Evolutionary conservation across 768 basidiomycete species (phyloP).

Genomic region (Tricholoma sp.): DNA sequence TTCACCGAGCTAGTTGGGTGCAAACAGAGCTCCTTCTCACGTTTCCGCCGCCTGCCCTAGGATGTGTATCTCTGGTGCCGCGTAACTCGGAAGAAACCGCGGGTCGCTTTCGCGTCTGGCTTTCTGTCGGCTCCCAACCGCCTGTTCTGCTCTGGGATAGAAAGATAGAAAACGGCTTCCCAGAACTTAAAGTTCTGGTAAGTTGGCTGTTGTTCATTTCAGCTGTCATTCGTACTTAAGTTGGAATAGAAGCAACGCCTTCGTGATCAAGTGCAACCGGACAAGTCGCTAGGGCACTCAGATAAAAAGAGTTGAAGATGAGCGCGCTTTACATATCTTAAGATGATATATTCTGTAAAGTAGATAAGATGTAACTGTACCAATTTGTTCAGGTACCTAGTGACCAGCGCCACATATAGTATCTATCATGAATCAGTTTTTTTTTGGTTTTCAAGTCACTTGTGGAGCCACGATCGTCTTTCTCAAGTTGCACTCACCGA

Average conservation of each 20-base stretch:
- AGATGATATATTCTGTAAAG: not conserved
- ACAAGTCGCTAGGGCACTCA: constrained; percentile 82
- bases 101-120: constrained; percentile 90
- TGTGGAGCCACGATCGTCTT: no score
- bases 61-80: constrained; percentile 67
- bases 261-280: constrained; percentile 78
- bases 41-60: constrained; percentile 75
- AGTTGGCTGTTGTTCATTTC: constrained; percentile 19
- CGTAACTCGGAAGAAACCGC: constrained; percentile 76
- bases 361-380: not conserved
- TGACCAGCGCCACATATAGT: no score
- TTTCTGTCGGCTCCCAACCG: constrained; percentile 36
- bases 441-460: no score
- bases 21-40: constrained; percentile 90
- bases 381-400: no score
- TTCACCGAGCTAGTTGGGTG: constrained; percentile 91
- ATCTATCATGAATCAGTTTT: no score
- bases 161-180: constrained; percentile 88
- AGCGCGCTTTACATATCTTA: not conserved
- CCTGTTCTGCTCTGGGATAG: constrained; percentile 78
- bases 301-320: constrained; percentile 44
- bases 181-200: constrained; percentile 82
- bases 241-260: constrained; percentile 77
- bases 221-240: not conserved
- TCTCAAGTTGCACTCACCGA: no score